Evolutionary conservation across 1,139 yeast genomes (phyloP).

Genomic region (Spathaspora sp.): DNA sequence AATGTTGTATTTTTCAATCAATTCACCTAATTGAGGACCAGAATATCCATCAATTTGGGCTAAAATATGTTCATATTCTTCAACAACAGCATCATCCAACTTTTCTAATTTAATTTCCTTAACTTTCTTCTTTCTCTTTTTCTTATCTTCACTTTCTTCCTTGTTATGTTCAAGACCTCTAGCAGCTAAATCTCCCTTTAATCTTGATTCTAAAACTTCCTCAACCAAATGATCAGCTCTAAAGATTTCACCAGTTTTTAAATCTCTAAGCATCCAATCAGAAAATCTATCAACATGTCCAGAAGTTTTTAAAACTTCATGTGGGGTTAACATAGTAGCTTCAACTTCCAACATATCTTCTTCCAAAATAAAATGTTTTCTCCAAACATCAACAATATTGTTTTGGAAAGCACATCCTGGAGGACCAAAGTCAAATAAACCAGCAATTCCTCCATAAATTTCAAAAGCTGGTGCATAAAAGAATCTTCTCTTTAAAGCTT

Average conservation of each 20-base stretch:
- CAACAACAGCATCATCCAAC: conserved; percentile 74
- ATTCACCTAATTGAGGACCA: conserved; percentile 87
- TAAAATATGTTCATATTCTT: conserved; percentile 80
- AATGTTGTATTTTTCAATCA: conserved; percentile 78
- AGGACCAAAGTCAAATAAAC: conserved; percentile 97
- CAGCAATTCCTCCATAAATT: conserved; percentile 97
- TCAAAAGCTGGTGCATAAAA: conserved; percentile 98
- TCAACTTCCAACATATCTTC: conserved; percentile 99
- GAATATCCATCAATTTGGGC: conserved; percentile 96
- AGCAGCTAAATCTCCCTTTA: conserved; percentile 95
- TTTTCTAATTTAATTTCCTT: conserved; percentile 89
- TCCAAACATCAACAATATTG: conserved; percentile 91
- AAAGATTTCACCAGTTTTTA: conserved; percentile 95
- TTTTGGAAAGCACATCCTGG: conserved; percentile 99
- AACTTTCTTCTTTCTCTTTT: conserved; percentile 93
- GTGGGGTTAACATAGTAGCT: conserved; percentile 96
- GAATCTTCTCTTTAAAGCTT: conserved; percentile 90
- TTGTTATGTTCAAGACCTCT: conserved; percentile 66
- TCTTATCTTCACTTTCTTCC: conserved; percentile 66
- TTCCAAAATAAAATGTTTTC: conserved; percentile 94
- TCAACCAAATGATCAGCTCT: conserved; percentile 98
- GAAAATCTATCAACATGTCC: conserved; percentile 99
- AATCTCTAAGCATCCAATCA: conserved; percentile 98
- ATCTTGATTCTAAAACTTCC: conserved; percentile 92
- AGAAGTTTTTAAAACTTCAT: conserved; percentile 95